Evolutionary conservation across 768 basidiomycete genomes (phyloP), one percentile per base, ranked within the genome.

Genomic region (Phylloporus scabripes): DNA sequence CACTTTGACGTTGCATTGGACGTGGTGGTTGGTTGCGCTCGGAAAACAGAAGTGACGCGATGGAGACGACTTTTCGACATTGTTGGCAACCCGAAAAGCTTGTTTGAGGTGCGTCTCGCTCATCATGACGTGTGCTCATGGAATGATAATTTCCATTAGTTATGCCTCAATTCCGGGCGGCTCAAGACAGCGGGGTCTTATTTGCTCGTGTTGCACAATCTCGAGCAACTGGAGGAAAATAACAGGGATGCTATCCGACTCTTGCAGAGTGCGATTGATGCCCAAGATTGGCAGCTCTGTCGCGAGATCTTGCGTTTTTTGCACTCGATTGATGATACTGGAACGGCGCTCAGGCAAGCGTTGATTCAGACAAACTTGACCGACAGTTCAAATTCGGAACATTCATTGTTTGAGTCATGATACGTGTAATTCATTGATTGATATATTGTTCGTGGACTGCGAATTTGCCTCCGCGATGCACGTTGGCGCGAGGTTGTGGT

Each of bases 1-100:
- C 83, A 97, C 63, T 98, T 98, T 61, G 89, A 94, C 52, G 87
- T 80, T 45, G 79, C 87, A 6, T 69, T 97, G 48, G 92, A 97
- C 50, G 93, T 98, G 7, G 90, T 98, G 11, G 94, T 97, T 9
- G 85, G 89, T 5, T 97, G 95, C 59, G 95, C 96, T 17, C 76
- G 96, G 46, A 99, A 99, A 72, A 97, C 92, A 6, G 96, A 99
- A 68, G 79, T 94, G 62, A 85, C 89, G 4, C 70, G 87, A 44
- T 99, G 96, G 96, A 78, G 79, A 40, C 79, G 85, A 47, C 70
- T 99, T 34, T 99, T 99, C 65, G 81, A 82, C 48, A 77, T 90
- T 29, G 93, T 95, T 3, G 96, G 96, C 7, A 88, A 85, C 61
- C 95, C 96, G 0, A 83, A 93, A 60, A 72, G 78, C 4, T 73